phyloP scores from a whole-genome alignment of 805 yeast species.

The Grigorovia transvaalensis region DNA sequence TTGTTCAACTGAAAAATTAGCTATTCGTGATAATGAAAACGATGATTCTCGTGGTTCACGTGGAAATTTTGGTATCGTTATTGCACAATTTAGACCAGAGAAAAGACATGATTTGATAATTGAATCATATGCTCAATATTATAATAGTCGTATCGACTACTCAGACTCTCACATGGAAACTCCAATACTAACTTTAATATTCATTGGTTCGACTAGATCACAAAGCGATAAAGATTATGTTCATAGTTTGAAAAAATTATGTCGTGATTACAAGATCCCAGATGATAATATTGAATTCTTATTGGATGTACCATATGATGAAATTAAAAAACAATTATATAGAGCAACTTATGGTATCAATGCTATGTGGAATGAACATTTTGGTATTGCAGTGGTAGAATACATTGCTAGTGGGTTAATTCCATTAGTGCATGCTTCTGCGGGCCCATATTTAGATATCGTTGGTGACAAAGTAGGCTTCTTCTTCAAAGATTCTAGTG shows the following conservation, averaged over 20 bases:
- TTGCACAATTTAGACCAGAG: slow-evolving; percentile 94
- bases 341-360: slow-evolving; percentile 69
- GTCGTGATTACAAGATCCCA: slow-evolving; percentile 35
- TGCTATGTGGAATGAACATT: slow-evolving; percentile 99
- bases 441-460: slow-evolving; percentile 88
- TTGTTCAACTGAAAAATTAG: slow-evolving; percentile 57
- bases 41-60: slow-evolving; percentile 11
- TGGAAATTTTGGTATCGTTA: slow-evolving; percentile 29
- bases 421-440: slow-evolving; percentile 88
- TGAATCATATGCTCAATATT: slow-evolving; percentile 48
- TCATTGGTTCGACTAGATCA: slow-evolving; percentile 80
- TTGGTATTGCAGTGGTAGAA: slow-evolving; percentile 95
- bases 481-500: slow-evolving; percentile 59
- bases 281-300: slow-evolving; percentile 40
- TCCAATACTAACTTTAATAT: slow-evolving; percentile 45
- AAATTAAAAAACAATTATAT: slow-evolving; percentile 44
- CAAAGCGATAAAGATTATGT: slow-evolving; percentile 55
- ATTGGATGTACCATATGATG: slow-evolving; percentile 63
- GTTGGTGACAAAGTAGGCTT: slow-evolving; percentile 62
- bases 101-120: slow-evolving; percentile 75
- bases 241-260: slow-evolving; percentile 35
- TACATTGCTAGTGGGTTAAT: slow-evolving; percentile 76
- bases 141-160: slow-evolving; percentile 14
- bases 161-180: neutral
- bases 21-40: slow-evolving; percentile 8